Evolutionary conservation across 1,284 basidiomycete species (phyloP), one percentile per base, ranked within the genome.

Genomic region (Cronartium quercuum): DNA sequence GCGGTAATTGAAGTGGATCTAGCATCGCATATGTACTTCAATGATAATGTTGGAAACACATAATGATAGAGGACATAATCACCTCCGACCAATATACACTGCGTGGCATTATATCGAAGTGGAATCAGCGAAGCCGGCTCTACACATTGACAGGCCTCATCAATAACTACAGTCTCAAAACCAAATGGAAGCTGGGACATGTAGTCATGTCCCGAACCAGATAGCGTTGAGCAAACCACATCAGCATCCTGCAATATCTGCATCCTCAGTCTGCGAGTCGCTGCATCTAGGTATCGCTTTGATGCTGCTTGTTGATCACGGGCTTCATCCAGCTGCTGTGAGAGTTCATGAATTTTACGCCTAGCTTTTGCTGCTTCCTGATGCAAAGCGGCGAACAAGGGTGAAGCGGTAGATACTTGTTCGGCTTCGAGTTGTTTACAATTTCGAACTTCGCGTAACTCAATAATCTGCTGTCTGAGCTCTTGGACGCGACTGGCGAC

Each of bases 91-190:
- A 99, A 89, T 77, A 98, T 89, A 80, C 92, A 97, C 42, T 89
- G 88, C 71, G 86, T 86, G 79, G 89, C 91, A 42, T 87, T 87
- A 82, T 94, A 98, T 80, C 92, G 94, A 75, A 99, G 85, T 47
- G 96, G 96, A 77, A 99, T 98, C 76, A 99, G 83, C n/a, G 94
- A 92, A 80, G 91, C 94, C 74, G 98, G 85, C 82, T 99, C 96
- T 63, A 98, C 91, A 3, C 94, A 91, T 82, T 99, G 96, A 0
- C 95, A 95, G 0, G 96, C 96, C 82, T 99, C 96, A 80, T 99
- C 96, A 77, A 98, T 96, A 80, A 99, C 89, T 77, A 98, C 88
- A 81, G 96, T 92, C 79, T 97, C 94, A 80, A 98, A 98, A 69
- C 94, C 90, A 78, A 92, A 88, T 5, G 81, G 78, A 2, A 83